Conservation (phyloP, 352 stramenopile genomes). For the Albugo laibachii region DNA sequence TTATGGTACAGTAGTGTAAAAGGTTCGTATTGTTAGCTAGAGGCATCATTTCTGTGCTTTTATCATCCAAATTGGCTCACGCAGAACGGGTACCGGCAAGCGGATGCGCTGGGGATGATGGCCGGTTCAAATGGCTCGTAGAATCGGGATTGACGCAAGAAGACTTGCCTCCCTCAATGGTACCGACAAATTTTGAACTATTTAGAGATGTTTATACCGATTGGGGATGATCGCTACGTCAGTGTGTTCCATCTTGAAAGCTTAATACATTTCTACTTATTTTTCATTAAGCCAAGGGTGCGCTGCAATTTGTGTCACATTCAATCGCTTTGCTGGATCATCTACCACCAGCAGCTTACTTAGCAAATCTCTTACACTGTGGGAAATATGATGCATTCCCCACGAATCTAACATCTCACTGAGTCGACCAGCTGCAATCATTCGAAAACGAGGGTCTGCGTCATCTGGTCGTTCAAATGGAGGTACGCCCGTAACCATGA, state of each 20-base stretch:
- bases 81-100: not conserved
- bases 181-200: conserved; percentile 11
- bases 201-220: not conserved
- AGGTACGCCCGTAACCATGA: conserved; percentile 85
- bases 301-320: conserved; percentile 64
- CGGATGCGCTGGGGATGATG: not conserved
- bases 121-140: not conserved
- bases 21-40: conserved; percentile 14
- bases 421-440: conserved; percentile 60
- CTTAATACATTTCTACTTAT: conserved; percentile 10
- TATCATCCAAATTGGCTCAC: not conserved
- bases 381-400: conserved; percentile 64
- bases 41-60: not conserved
- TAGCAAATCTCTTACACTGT: conserved; percentile 50
- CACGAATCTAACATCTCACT: conserved; percentile 76
- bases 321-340: conserved; percentile 44
- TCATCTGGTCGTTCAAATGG: conserved; percentile 79
- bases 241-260: not conserved
- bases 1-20: conserved; percentile 66
- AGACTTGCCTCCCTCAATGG: conserved; percentile 49
- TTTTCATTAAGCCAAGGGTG: conserved; percentile 61
- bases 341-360: conserved; percentile 70
- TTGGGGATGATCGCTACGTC: not conserved
- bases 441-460: conserved; percentile 63
- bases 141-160: conserved; percentile 5